phyloP scores from a whole-genome alignment of 2,329 filamentous ascomycete genomes.

The Neoscytalidium dimidiatum region DNA sequence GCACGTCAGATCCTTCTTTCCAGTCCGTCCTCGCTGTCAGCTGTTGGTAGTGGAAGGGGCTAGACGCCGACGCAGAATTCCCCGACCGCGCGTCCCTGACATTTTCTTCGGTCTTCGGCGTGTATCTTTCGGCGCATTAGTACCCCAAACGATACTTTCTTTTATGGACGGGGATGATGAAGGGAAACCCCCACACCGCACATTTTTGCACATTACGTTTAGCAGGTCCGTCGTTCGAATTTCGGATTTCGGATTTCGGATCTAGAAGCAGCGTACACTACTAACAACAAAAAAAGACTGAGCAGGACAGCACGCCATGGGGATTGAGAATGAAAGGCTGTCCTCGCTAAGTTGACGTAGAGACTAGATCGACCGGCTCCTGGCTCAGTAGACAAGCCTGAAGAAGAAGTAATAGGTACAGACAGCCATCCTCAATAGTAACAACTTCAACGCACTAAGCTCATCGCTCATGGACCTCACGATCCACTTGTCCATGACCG shows the following conservation, averaged over 20 bases:
- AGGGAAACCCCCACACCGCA: too few species aligned
- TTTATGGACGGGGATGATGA: too few species aligned
- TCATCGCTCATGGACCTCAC: constrained; percentile 1
- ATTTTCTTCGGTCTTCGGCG: too few species aligned
- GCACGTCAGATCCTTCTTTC: too few species aligned
- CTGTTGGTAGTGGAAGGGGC: too few species aligned
- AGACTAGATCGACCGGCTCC: not conserved
- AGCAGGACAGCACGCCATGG: not conserved
- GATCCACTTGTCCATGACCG: constrained; percentile 1
- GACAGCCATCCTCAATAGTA: not conserved
- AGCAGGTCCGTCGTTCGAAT: too few species aligned
- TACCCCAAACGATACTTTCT: too few species aligned
- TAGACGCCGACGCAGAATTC: too few species aligned
- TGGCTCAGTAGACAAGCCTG: not conserved
- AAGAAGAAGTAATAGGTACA: not conserved
- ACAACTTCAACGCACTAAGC: not conserved
- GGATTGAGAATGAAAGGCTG: not conserved
- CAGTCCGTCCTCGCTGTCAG: too few species aligned
- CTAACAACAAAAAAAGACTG: not conserved
- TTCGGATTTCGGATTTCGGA: not conserved
- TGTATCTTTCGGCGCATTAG: too few species aligned
- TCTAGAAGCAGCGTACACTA: not conserved
- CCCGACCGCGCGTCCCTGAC: too few species aligned
- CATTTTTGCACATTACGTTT: not conserved
- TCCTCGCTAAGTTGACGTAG: not conserved